A percentile compares a stretch with the other conserved stretches of the same genome.
Evolutionary conservation across 805 yeast genomes (phyloP).

Genomic region (Komagataella kurtzmanii): DNA sequence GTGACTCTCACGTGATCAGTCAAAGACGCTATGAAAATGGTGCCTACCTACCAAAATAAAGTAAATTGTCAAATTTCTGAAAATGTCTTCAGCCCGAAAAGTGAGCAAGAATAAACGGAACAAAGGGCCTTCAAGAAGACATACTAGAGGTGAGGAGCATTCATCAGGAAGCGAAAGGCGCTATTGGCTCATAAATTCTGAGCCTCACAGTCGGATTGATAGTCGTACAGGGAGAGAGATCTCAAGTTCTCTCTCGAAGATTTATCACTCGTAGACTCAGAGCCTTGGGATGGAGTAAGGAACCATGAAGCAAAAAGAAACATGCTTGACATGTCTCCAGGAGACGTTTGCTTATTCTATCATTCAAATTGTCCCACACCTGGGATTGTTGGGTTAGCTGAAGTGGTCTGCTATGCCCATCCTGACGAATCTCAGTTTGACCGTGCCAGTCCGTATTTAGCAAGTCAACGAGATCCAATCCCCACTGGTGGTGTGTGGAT

Average conservation of each 20-base stretch:
- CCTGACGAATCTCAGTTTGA: slow-evolving; percentile 30
- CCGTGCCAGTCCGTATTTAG: slow-evolving; percentile 27
- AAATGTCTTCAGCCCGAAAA: not conserved
- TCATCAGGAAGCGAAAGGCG: slow-evolving; percentile 11
- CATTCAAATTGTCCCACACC: slow-evolving; percentile 43
- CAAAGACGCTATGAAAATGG: not conserved
- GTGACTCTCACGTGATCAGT: not conserved
- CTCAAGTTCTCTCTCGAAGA: slow-evolving; percentile 33
- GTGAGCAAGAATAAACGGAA: not conserved
- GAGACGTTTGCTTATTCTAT: slow-evolving; percentile 36
- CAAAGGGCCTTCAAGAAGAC: slow-evolving; percentile 17
- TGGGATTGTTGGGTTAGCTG: slow-evolving; percentile 38
- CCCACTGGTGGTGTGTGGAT: slow-evolving; percentile 47
- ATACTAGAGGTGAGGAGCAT: slow-evolving; percentile 18
- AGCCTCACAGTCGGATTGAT: slow-evolving; percentile 35
- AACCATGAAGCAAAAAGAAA: slow-evolving; percentile 43
- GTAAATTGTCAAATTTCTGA: not conserved
- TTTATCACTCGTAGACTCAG: slow-evolving; percentile 21
- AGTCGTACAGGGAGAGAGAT: slow-evolving; percentile 29
- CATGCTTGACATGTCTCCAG: slow-evolving; percentile 30
- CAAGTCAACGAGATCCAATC: slow-evolving; percentile 24
- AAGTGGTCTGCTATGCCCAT: slow-evolving; percentile 19
- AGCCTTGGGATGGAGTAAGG: slow-evolving; percentile 51
- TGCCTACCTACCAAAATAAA: slow-evolving; percentile 1
- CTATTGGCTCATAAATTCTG: slow-evolving; percentile 45